Base-by-base conservation (phyloP, 768 basidiomycete species). In the Boletus eberwhitei region DNA sequence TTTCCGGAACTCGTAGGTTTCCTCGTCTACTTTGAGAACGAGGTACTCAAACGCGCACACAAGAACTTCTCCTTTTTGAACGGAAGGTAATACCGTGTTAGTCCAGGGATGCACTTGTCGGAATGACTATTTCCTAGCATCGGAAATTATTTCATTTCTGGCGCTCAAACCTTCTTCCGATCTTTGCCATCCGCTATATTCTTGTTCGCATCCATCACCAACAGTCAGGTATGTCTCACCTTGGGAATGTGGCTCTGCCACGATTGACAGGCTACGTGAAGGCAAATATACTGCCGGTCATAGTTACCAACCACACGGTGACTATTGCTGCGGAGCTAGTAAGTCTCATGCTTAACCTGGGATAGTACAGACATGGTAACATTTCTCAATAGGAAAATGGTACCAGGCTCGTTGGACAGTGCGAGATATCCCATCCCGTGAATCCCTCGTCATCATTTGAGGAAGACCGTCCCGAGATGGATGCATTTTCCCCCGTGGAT, bases 21-120 rank as follows among this genome's bases (percentile, higher is more conserved):
- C 68, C 78, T 98, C 19, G 94, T 98, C 4, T 82, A 93, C 64
- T 96, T 97, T 59, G 92, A 98, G 69, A 86, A 83, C 57, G 90
- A 96, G 60, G 77, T 94, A 8, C 78, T 97, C 39, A 88, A 85
- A 61, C 79, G 93, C 22, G 92, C 95, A 2, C 93, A 96, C 65
- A 97, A 97, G 74, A 90, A 87, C 58, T 98, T 97, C 71, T 89
- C 91, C 24, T 98, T 96, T 73, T 76, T 88, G 48, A 95, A 95
- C 63, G 94, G 93, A 65, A 90, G 88, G 82, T 85, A 73, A 35
- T 71, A 60, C 29, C 13, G 17, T 41, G 17, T 19, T 26, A 32
- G 35, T 39, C 17, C 37, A 46, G 49, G 45, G 53, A 40, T 22
- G 41, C 17, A 41, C 22, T 39, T 52, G 16, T 29, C 42, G 40